Percentiles rank a stretch among this genome's conserved stretches.
phyloP scores from a whole-genome alignment of 768 basidiomycete species.

The Boletus insuetus region DNA sequence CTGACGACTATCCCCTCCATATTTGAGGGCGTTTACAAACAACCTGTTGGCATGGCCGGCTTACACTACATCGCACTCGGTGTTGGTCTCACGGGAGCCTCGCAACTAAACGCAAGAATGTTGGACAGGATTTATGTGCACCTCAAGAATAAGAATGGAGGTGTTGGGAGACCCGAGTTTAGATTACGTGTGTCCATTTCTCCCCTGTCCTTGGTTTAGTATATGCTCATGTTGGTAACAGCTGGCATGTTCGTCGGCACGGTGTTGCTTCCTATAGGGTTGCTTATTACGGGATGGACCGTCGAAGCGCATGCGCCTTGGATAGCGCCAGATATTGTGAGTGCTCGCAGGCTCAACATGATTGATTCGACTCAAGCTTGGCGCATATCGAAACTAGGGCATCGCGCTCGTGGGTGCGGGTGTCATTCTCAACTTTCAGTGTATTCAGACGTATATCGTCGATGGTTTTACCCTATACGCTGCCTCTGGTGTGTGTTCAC shows the following conservation, averaged over 20 bases:
- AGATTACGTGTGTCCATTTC: slow-evolving; percentile 40
- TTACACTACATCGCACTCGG: slow-evolving; percentile 74
- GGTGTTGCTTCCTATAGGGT: slow-evolving; percentile 59
- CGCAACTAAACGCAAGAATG: slow-evolving; percentile 51
- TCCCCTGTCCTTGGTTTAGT: background rate
- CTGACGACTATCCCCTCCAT: slow-evolving; percentile 63
- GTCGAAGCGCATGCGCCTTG: slow-evolving; percentile 58
- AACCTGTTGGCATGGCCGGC: slow-evolving; percentile 57
- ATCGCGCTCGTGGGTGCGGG: slow-evolving; percentile 56
- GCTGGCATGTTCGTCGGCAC: slow-evolving; percentile 60
- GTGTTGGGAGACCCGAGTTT: slow-evolving; percentile 54
- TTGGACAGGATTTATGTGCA: slow-evolving; percentile 56
- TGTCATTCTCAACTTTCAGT: slow-evolving; percentile 56
- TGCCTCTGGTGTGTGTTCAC: slow-evolving; percentile 51
- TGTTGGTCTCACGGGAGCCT: slow-evolving; percentile 51
- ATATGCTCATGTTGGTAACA: slow-evolving; percentile 23
- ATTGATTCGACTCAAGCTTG: background rate
- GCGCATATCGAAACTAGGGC: too few relatives aligned
- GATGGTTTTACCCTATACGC: slow-evolving; percentile 66
- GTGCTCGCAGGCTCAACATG: slow-evolving; percentile 9
- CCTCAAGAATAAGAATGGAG: slow-evolving; percentile 50
- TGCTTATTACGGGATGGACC: slow-evolving; percentile 71
- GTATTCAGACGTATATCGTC: slow-evolving; percentile 65
- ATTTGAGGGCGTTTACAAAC: slow-evolving; percentile 52
- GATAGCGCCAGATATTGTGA: slow-evolving; percentile 68